These are phyloP conservation scores for Kwoniella sp. DNA, from an alignment of 768 basidiomycete genomes.

Conservation along the genomic window DNA sequence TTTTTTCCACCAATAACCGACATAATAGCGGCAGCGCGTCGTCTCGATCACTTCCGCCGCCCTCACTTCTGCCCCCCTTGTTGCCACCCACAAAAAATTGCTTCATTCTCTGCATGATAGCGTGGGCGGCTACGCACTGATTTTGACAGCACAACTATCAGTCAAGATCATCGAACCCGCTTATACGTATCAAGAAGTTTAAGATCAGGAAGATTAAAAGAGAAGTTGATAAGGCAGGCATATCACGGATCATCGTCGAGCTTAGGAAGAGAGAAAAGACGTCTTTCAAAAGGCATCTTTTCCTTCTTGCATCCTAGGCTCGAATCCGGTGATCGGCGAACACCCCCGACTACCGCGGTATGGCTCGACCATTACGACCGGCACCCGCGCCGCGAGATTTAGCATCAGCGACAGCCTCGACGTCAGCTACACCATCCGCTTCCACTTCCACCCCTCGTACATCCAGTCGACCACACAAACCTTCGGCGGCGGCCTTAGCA, in stretches of 20 bases:
- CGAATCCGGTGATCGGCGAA: constrained; percentile 11
- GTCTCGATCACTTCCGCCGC: not conserved
- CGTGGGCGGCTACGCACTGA: not conserved
- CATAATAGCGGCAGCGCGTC: not conserved
- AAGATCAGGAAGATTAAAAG: not conserved
- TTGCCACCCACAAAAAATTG: not conserved
- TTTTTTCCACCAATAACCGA: too few species aligned
- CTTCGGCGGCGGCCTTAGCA: constrained; percentile 14
- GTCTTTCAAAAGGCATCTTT: constrained; percentile 10
- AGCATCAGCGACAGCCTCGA: constrained; percentile 8
- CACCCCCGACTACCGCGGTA: constrained; percentile 12
- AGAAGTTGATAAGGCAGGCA: not conserved
- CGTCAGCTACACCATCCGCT: constrained; percentile 1
- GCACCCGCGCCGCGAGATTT: constrained; percentile 23
- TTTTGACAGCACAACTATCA: too few species aligned
- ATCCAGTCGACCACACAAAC: constrained; percentile 17
- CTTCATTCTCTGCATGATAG: not conserved
- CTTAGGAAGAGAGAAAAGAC: constrained; percentile 18
- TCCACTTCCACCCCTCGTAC: constrained; percentile 14
- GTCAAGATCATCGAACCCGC: too few species aligned
- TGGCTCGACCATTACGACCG: constrained; percentile 30
- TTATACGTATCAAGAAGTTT: too few species aligned
- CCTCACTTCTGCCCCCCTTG: not conserved
- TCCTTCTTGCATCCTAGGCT: constrained; percentile 21
- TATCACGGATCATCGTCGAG: constrained; percentile 9